These are phyloP conservation scores for Hysterangium stoloniferum DNA, from an alignment of 768 basidiomycete species.

Conservation along the genomic window DNA sequence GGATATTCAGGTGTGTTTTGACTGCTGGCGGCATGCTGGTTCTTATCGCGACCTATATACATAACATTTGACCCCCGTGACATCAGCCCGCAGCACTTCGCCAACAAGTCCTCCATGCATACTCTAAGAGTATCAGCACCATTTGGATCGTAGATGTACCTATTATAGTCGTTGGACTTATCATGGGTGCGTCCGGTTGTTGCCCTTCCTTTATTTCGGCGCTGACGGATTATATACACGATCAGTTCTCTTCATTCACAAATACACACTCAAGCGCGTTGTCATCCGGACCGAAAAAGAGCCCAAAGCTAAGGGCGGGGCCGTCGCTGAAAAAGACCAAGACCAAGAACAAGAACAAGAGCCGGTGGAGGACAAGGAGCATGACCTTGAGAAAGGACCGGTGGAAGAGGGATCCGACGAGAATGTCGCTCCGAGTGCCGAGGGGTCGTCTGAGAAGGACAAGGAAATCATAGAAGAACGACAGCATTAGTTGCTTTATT, in stretches of 20 bases:
- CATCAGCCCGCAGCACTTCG: conserved; percentile 38
- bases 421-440: too few species aligned
- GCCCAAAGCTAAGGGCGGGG: too few species aligned
- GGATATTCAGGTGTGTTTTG: conserved; percentile 31
- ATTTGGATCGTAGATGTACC: conserved; percentile 65
- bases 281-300: conserved; percentile 10
- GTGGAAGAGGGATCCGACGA: too few species aligned
- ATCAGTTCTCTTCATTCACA: conserved; percentile 28
- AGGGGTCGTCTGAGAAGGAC: too few species aligned
- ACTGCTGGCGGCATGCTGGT: not conserved
- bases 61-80: not conserved
- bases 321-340: too few species aligned
- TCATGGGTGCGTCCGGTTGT: conserved; percentile 32
- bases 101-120: conserved; percentile 48
- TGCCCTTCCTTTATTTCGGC: not conserved
- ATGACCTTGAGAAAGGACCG: not conserved
- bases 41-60: not conserved
- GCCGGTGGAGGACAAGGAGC: not conserved
- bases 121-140: conserved; percentile 48
- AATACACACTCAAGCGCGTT: conserved; percentile 28
- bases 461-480: too few species aligned
- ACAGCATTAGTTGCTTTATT: too few species aligned
- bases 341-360: too few species aligned
- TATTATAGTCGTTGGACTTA: conserved; percentile 42
- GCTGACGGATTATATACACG: not conserved